Evolutionary conservation across 2,329 filamentous ascomycete genomes (phyloP), one percentile per base, ranked within the genome.

Genomic region (Thielaviopsis musarum): DNA sequence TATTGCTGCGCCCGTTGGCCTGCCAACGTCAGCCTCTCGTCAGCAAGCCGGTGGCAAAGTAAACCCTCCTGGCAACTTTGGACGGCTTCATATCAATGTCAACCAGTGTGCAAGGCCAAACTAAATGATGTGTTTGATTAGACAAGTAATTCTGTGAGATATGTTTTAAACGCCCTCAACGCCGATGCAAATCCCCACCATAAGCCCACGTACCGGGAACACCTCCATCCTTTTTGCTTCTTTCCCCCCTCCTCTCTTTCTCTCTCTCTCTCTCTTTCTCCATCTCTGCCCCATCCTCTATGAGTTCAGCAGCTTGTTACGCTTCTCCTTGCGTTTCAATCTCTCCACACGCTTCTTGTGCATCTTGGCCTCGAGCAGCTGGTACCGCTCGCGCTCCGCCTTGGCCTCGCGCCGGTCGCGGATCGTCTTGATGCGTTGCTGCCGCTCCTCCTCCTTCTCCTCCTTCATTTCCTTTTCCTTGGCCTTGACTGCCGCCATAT

Each of bases 341-440:
- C 93, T 82, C 74, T 98, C 93, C 13, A 97, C 85, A 63, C 91
- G 80, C 79, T 95, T 97, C 73, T 82, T 83, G 75, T 97, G 91
- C 93, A 98, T 97, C 76, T 93, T 97, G 74, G 90, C 88, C 21
- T 90, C 91, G 82, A 98, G 82, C 76, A 91, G 88, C 71, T 90
- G 88, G 69, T 91, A 97, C 65, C 91, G 79, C 68, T 91, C 89
- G 72, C 87, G 90, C 76, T 97, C 93, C 67, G 89, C 91, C 78
- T 96, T 97, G 57, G 85, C 87, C 21, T 83, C 85, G 65, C 88
- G 81, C 72, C 86, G 91, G 64, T 95, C 89, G 67, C 87, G 91
- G 69, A 97, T 87, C 12, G 79, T 79, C 67, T 91, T 80, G 59
- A 93, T 82, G 65, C 84, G 83, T 88, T 95, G 68, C 77, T 91